Conservation (phyloP, 2,329 filamentous ascomycete species). For the Mycosphaerella arachidis region DNA sequence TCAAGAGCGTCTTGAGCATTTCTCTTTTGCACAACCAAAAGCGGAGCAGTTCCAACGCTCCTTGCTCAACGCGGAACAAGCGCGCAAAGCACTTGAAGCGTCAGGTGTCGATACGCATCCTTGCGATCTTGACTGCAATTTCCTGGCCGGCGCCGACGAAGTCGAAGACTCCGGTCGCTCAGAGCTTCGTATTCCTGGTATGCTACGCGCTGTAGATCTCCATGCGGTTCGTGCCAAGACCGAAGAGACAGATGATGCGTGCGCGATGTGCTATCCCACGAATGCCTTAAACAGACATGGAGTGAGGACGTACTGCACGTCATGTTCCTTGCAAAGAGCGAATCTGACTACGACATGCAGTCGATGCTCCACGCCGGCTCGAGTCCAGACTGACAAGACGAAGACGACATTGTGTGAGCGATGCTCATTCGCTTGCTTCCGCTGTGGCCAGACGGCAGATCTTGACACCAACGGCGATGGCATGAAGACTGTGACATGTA, state of each 20-base stretch:
- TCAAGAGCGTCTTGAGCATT: constrained; percentile 11
- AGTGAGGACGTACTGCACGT: constrained; percentile 5
- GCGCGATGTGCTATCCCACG: constrained; percentile 5
- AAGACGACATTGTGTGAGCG: constrained; percentile 35
- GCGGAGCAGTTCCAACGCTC: constrained; percentile 31
- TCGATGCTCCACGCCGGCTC: constrained; percentile 14
- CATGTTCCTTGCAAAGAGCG: constrained; percentile 11
- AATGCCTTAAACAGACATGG: constrained; percentile 2
- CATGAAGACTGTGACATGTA: constrained; percentile 28
- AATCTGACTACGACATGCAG: constrained; percentile 14
- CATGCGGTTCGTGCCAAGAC: background rate
- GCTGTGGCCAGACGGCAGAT: constrained; percentile 32
- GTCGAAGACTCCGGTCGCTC: constrained; percentile 38
- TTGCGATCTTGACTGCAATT: constrained; percentile 31
- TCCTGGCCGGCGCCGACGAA: constrained; percentile 31
- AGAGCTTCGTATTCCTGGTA: constrained; percentile 39
- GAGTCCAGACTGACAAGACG: constrained; percentile 7
- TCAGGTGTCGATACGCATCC: constrained; percentile 1
- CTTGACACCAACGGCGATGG: constrained; percentile 14
- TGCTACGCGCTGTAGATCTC: constrained; percentile 22
- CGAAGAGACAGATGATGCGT: constrained; percentile 4
- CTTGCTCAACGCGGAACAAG: constrained; percentile 25
- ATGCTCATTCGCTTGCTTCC: constrained; percentile 42
- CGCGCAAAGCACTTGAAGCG: constrained; percentile 19
- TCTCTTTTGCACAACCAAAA: constrained; percentile 6